Conservation (phyloP, 176 grass and related monocot genomes). For the Typha latifolia region DNA sequence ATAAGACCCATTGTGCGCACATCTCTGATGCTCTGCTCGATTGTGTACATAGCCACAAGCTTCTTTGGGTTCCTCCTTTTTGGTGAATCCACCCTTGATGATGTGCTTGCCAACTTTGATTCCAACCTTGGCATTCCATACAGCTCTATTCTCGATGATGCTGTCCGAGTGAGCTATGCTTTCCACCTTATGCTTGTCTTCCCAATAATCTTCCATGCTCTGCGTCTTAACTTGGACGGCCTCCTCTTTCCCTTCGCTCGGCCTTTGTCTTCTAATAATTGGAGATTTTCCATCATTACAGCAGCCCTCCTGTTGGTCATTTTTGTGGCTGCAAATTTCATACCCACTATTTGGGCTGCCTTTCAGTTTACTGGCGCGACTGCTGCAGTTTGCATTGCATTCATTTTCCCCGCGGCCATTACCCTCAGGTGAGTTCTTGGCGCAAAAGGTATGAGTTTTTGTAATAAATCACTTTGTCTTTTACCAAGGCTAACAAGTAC, state of each 20-base stretch:
- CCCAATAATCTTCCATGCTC: constrained; percentile 93
- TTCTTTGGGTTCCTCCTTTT: constrained; percentile 93
- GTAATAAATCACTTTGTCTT: too few species aligned
- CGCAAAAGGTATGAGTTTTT: too few species aligned
- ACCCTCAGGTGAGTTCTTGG: constrained; percentile 46
- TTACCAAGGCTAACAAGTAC: neutral
- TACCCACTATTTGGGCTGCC: constrained; percentile 95
- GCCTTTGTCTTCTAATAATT: constrained; percentile 50
- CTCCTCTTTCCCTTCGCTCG: constrained; percentile 56
- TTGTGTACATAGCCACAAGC: constrained; percentile 72
- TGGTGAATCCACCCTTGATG: constrained; percentile 66
- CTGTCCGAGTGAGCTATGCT: constrained; percentile 83
- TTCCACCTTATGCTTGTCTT: constrained; percentile 94
- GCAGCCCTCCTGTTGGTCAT: constrained; percentile 52
- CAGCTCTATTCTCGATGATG: constrained; percentile 61
- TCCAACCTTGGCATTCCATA: constrained; percentile 86
- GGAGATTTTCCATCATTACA: constrained; percentile 55
- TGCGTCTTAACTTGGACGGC: constrained; percentile 87
- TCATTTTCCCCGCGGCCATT: constrained; percentile 85
- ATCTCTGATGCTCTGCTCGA: constrained; percentile 58
- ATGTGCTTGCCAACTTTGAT: constrained; percentile 90
- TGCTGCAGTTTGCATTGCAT: constrained; percentile 89
- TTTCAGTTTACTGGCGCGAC: constrained; percentile 96
- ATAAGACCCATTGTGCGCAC: constrained; percentile 75
- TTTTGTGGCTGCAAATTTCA: constrained; percentile 80